Percentiles rank a stretch among this genome's conserved stretches.
phyloP scores from a whole-genome alignment of 768 basidiomycete genomes.

The Trametes villosa region DNA sequence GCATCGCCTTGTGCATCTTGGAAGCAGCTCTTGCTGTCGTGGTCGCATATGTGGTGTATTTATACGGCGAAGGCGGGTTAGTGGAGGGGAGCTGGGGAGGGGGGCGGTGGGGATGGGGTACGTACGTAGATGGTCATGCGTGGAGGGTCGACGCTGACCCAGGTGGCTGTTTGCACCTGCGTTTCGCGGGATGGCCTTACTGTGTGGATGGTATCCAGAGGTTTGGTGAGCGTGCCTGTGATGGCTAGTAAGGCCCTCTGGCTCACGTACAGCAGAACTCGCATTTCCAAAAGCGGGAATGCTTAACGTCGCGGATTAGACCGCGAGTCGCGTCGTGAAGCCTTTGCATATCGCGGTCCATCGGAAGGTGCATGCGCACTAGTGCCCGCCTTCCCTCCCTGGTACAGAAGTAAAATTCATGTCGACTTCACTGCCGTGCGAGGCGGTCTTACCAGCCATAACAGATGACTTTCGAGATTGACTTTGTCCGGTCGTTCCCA shows the following conservation, averaged over 20 bases:
- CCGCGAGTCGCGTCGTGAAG: background rate
- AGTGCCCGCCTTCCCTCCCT: background rate
- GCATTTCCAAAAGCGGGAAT: slow-evolving; percentile 8
- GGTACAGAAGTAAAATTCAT: background rate
- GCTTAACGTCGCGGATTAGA: slow-evolving; percentile 10
- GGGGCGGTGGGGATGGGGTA: no score
- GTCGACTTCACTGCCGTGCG: background rate
- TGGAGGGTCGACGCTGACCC: slow-evolving; percentile 14
- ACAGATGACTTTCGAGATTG: slow-evolving; percentile 4
- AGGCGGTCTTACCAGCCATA: slow-evolving; percentile 7
- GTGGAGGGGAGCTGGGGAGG: background rate
- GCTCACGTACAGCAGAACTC: slow-evolving; percentile 9
- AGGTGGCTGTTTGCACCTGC: slow-evolving; percentile 9
- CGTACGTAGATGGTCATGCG: slow-evolving; percentile 22
- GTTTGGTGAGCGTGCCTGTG: background rate
- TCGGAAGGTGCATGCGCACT: slow-evolving; percentile 12
- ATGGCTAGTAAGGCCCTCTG: background rate
- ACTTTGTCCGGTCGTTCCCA: slow-evolving; percentile 13
- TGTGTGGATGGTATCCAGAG: background rate
- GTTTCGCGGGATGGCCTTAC: slow-evolving; percentile 24
- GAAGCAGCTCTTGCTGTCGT: slow-evolving; percentile 9
- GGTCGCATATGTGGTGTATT: slow-evolving; percentile 25
- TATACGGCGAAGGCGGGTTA: background rate
- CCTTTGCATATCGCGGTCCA: slow-evolving; percentile 2
- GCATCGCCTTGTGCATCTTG: slow-evolving; percentile 1